Evolutionary conservation across 192 early-diverging fungal species (phyloP), one percentile per base, ranked within the genome.

Genomic region (Backusella australiensis): DNA sequence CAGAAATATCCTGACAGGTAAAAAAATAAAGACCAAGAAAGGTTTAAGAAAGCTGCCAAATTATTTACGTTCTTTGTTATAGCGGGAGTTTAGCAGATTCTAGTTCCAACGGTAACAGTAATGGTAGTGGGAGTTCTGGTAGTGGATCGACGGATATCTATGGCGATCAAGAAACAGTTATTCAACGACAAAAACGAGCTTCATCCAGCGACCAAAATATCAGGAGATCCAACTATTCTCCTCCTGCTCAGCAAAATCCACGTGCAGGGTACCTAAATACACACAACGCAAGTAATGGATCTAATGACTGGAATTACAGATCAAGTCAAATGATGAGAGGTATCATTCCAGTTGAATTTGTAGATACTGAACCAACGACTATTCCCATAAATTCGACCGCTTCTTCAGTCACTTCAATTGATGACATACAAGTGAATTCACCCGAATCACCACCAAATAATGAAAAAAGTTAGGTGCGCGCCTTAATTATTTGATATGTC

Each of bases 101-200:
- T 5, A 83, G 79, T 68, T 77, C 80, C 0, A 81, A 81, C 69
- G 80, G 80, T 12, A 74, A 72, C 52, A 72, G 77, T 12, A 79
- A 75, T 67, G 69, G 72, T 1, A 79, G 69, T 44, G 78, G 78
- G 2, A 79, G 59, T 67, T 75, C 74, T 21, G 67, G 69, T 35
- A 79, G 68, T 35, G 74, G 74, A 2, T 78, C 77, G 11, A 53
- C 42, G 4, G 73, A 78, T 15, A 36, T 36, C 4, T 72, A 72
- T 46, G 65, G 72, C 1, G 72, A 68, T 35, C 73, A 74, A 71
- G 66, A 67, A 63, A 59, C 39, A 34, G 52, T 34, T 17, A 26
- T 63, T 32, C 67, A 23, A 42, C 46, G 49, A 56, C 46, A 34
- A 46, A 41, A 26, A 38, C 38, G 14, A 71, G 4, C 26, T 21